Percentiles rank a stretch among this genome's conserved stretches.
Conservation (phyloP, 306 rosid species). For the Quercus berberidifolia region DNA sequence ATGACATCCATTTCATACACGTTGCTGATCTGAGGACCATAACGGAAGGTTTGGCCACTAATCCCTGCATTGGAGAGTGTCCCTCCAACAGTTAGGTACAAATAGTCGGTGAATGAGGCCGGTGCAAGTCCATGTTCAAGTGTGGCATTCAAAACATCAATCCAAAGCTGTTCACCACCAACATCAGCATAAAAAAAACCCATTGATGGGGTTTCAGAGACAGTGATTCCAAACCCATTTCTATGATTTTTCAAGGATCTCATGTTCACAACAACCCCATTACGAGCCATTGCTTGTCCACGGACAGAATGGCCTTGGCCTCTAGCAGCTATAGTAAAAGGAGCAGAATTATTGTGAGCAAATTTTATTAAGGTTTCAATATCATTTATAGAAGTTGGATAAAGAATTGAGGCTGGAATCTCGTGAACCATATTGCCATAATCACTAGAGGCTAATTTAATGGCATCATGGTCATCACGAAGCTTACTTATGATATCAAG, state of each 20-base stretch:
- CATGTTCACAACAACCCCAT: constrained; percentile 72
- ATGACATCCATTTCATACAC: constrained; percentile 67
- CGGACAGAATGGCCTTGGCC: constrained; percentile 68
- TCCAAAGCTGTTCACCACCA: constrained; percentile 69
- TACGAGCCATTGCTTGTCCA: constrained; percentile 68
- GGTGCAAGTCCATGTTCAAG: constrained; percentile 60
- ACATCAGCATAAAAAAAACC: constrained; percentile 57
- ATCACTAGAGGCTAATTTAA: constrained; percentile 52
- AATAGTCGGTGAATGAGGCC: constrained; percentile 68
- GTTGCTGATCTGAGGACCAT: constrained; percentile 72
- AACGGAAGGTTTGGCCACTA: constrained; percentile 59
- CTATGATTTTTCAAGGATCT: constrained; percentile 22
- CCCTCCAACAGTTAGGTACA: constrained; percentile 66
- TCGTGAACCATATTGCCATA: constrained; percentile 49
- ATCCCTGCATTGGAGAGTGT: constrained; percentile 78
- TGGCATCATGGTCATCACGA: constrained; percentile 42
- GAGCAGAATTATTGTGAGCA: constrained; percentile 35
- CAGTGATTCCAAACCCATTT: constrained; percentile 15
- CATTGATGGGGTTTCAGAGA: constrained; percentile 20
- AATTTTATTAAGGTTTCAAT: constrained; percentile 33
- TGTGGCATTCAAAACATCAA: constrained; percentile 48
- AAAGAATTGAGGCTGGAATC: constrained; percentile 52
- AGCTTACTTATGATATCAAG: constrained; percentile 26
- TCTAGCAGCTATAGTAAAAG: constrained; percentile 49
- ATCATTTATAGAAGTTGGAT: constrained; percentile 56